Conservation (phyloP, 345 rosid genomes). For the Syzygium oleosum region DNA sequence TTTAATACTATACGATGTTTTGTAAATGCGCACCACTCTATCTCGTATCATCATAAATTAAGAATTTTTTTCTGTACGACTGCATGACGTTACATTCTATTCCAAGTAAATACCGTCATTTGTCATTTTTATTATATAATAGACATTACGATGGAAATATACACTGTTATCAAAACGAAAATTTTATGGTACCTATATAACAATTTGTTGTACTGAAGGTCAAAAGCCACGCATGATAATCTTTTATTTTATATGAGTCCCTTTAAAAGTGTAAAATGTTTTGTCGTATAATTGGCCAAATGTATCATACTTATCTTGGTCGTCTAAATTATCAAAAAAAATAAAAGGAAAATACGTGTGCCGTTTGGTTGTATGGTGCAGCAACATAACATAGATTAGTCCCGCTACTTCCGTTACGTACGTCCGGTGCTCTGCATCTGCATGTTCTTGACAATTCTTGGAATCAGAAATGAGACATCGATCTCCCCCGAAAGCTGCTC, state of each 20-base stretch:
- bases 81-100: accelerated
- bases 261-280: neutral
- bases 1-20: accelerated
- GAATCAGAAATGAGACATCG: neutral
- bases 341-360: neutral
- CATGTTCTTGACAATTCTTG: neutral
- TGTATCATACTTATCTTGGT: neutral
- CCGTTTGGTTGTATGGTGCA: neutral
- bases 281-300: neutral
- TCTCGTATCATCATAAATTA: neutral
- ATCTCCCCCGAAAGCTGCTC: neutral
- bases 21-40: neutral
- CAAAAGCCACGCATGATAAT: accelerated
- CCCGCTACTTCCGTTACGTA: neutral
- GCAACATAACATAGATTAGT: neutral
- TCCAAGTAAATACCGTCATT: accelerated
- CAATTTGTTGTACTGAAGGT: accelerated
- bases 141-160: neutral
- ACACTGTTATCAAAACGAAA: neutral
- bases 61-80: accelerated
- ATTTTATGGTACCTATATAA: neutral
- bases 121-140: neutral
- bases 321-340: neutral
- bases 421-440: neutral
- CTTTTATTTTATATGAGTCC: neutral